Percentiles rank a stretch among this genome's conserved stretches.
phyloP scores from a whole-genome alignment of 2,329 filamentous ascomycete genomes.

The Aspergillus nomiae region DNA sequence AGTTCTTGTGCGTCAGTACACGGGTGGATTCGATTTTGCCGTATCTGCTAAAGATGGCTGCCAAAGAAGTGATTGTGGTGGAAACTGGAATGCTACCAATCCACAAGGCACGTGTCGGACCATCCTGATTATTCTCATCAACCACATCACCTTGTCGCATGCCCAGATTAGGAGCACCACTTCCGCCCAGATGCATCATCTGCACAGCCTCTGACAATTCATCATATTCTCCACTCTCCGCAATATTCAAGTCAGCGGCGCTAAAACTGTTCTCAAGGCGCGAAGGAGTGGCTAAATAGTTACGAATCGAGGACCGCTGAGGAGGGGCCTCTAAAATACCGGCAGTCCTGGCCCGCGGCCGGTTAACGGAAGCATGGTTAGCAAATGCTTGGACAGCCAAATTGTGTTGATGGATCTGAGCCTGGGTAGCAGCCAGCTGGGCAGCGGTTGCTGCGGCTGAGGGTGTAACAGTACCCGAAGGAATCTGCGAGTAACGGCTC shows the following conservation, averaged over 20 bases:
- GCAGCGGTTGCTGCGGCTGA: constrained; percentile 58
- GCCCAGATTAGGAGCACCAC: constrained; percentile 54
- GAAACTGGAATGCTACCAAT: constrained; percentile 96
- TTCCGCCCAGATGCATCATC: constrained; percentile 65
- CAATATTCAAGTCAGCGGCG: constrained; percentile 71
- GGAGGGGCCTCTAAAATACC: constrained; percentile 82
- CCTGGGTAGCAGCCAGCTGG: constrained; percentile 63
- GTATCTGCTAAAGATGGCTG: constrained; percentile 93
- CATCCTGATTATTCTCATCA: constrained; percentile 80
- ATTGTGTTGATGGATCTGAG: constrained; percentile 83
- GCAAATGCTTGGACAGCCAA: constrained; percentile 90
- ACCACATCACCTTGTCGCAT: constrained; percentile 66
- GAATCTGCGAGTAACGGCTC: constrained; percentile 57
- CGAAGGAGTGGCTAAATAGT: constrained; percentile 75
- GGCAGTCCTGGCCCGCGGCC: constrained; percentile 87
- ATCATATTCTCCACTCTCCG: constrained; percentile 77
- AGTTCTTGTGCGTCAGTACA: constrained; percentile 97
- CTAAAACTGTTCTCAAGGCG: constrained; percentile 76
- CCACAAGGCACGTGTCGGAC: constrained; percentile 91
- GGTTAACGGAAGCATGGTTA: constrained; percentile 75
- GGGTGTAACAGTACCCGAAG: constrained; percentile 63
- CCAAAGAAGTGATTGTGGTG: constrained; percentile 90
- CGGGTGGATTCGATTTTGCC: constrained; percentile 88
- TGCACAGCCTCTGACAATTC: constrained; percentile 81
- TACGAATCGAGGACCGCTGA: constrained; percentile 64